Evolutionary conservation across 768 basidiomycete species (phyloP).

Genomic region (Tylopilus intermedius): DNA sequence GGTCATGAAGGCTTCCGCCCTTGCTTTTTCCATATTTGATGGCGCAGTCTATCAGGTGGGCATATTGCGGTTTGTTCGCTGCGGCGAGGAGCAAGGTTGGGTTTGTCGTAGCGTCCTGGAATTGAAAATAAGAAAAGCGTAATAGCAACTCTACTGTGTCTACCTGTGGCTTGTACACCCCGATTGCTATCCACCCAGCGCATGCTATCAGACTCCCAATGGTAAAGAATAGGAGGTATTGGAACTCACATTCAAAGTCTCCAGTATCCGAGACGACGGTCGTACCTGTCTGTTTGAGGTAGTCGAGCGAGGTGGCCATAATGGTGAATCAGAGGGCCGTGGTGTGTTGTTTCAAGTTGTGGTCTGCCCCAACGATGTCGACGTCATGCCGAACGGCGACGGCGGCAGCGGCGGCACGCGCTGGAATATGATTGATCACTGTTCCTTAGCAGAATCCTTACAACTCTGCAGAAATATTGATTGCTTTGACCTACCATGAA

Average conservation of each 20-base stretch:
- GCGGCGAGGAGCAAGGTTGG: conserved; percentile 90
- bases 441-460: too few species aligned
- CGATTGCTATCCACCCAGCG: conserved; percentile 57
- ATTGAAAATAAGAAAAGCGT: neutral
- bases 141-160: neutral
- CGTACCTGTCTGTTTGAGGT: conserved; percentile 84
- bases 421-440: neutral
- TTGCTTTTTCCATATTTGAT: conserved; percentile 70
- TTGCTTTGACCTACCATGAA: too few species aligned
- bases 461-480: too few species aligned
- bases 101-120: conserved; percentile 92
- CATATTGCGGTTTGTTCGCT: conserved; percentile 80
- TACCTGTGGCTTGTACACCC: conserved; percentile 89
- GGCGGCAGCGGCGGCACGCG: neutral
- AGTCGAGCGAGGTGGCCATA: conserved; percentile 75
- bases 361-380: neutral
- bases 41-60: conserved; percentile 68
- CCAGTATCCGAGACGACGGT: conserved; percentile 94
- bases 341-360: neutral
- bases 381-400: neutral
- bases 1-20: conserved; percentile 66
- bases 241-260: conserved; percentile 70
- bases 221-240: conserved; percentile 7
- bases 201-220: conserved; percentile 6
- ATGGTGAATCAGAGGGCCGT: conserved; percentile 14